Evolutionary conservation across 805 yeast genomes (phyloP).

Genomic region (Kurtzmaniella fragi): DNA sequence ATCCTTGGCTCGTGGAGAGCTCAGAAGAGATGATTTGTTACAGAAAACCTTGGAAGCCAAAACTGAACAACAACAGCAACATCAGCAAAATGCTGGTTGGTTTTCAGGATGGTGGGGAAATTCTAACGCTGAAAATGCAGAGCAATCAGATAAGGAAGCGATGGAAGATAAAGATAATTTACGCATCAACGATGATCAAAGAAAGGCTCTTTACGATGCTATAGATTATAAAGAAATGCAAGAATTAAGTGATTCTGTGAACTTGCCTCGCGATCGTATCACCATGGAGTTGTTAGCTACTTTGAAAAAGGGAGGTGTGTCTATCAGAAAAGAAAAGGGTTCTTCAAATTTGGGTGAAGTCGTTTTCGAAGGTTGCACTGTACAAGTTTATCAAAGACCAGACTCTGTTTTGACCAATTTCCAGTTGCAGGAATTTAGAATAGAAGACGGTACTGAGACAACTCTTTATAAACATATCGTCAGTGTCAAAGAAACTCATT

Average conservation of each 20-base stretch:
- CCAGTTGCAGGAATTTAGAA: constrained; percentile 72
- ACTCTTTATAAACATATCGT: constrained; percentile 85
- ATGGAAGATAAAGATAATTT: constrained; percentile 36
- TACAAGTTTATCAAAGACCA: constrained; percentile 69
- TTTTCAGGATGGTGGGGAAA: constrained; percentile 65
- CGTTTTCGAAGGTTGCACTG: constrained; percentile 74
- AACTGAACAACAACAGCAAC: constrained; percentile 10
- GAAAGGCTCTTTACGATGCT: constrained; percentile 85
- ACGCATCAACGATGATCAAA: constrained; percentile 73
- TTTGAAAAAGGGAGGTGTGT: constrained; percentile 72
- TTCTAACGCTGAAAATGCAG: constrained; percentile 10
- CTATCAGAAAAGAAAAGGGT: constrained; percentile 43
- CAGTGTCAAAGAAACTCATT: constrained; percentile 63
- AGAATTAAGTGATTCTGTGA: constrained; percentile 45
- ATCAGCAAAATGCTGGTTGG: constrained; percentile 49
- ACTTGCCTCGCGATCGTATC: constrained; percentile 69
- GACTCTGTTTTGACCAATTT: constrained; percentile 71
- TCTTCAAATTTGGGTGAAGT: constrained; percentile 63
- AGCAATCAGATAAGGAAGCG: constrained; percentile 8
- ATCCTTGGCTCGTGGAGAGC: constrained; percentile 65
- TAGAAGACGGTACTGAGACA: constrained; percentile 80
- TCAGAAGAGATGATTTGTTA: constrained; percentile 48
- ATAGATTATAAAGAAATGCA: constrained; percentile 81
- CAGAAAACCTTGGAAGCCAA: constrained; percentile 3
- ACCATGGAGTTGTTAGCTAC: constrained; percentile 63